Conservation (phyloP, 163 green algal genomes). For the Prototheca wickerhamii region DNA sequence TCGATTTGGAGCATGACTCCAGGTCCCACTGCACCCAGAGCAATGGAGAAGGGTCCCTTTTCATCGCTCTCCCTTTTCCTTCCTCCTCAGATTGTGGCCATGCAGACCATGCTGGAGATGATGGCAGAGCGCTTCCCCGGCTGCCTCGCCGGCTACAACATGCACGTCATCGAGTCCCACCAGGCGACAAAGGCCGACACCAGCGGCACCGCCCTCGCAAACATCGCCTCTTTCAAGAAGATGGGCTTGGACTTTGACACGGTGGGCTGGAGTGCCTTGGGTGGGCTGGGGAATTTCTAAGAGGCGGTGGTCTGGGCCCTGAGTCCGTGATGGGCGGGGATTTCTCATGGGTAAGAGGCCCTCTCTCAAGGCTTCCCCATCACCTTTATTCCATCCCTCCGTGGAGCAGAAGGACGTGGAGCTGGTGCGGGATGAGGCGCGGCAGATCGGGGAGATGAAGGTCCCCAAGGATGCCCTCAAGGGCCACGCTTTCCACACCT, state of each 20-base stretch:
- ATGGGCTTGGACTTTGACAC: conserved; percentile 63
- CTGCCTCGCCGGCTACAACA: conserved; percentile 88
- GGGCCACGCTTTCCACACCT: conserved; percentile 98
- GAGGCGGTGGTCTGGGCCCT: too few relatives aligned
- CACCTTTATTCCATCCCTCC: background rate
- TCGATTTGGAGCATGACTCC: background rate
- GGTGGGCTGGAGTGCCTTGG: conserved; percentile 10
- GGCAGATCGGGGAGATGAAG: conserved; percentile 71
- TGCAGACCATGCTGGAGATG: conserved; percentile 86
- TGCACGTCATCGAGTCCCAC: conserved; percentile 87
- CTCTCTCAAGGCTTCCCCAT: too few relatives aligned
- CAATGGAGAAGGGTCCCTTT: background rate
- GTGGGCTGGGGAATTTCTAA: too few relatives aligned
- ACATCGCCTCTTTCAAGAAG: conserved; percentile 66
- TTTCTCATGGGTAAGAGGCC: too few relatives aligned
- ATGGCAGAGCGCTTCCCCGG: conserved; percentile 81
- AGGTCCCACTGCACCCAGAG: background rate
- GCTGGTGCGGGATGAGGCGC: conserved; percentile 66
- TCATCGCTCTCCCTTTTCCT: background rate
- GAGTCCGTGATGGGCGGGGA: too few relatives aligned
- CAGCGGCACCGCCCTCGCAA: conserved; percentile 89
- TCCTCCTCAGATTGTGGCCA: conserved; percentile 72
- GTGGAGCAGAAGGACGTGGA: conserved; percentile 76
- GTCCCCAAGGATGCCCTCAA: conserved; percentile 74
- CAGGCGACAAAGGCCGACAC: conserved; percentile 95